Evolutionary conservation across 768 basidiomycete species (phyloP), one percentile per base, ranked within the genome.

Genomic region (Leccinum imitatum): DNA sequence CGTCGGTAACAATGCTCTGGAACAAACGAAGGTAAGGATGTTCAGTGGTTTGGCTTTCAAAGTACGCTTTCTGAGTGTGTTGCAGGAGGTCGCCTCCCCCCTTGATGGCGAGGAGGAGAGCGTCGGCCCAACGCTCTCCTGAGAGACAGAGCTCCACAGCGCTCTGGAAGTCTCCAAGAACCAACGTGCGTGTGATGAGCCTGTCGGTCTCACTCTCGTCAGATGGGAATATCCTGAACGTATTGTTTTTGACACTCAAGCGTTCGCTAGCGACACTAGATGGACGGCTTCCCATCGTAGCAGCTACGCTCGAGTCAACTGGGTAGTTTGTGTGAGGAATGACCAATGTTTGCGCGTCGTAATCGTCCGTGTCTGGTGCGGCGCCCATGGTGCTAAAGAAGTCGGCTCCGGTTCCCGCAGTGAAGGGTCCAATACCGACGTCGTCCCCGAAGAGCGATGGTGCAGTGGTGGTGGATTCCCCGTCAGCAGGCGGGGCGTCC

Each of bases 101-200:
- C 62, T 90, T 89, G 17, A 91, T 94, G 31, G 97, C 93, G 13
- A 98, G 84, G 13, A 99, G 80, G 54, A 98, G 90, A 0, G 97
- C 97, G 69, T 99, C 97, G 1, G 97, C 95, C 67, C 86, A 98
- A 31, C 95, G 84, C 54, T 94, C 90, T 0, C 88, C 84, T 0
- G 93, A 90, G 15, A 98, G 81, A 72, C 95, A 97, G 2, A 98
- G 80, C 3, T 90, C 87, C 17, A 98, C 97, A 2, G 97, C 96
- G 15, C 87, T 89, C 66, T 85, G 83, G 63, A 98, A 98, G 73
- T 99, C 95, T n/a, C 97, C 96, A 10, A 98, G 80, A 2, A 99
- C 93, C 41, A 98, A 81, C 3, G 96, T 91, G 69, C 93, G 93
- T 2, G 96, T 97, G 64, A 98, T 82, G 15, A 99, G 79, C 19